phyloP scores from a whole-genome alignment of 2,329 filamentous ascomycete species.

The Dothideomycetidae sp. region DNA sequence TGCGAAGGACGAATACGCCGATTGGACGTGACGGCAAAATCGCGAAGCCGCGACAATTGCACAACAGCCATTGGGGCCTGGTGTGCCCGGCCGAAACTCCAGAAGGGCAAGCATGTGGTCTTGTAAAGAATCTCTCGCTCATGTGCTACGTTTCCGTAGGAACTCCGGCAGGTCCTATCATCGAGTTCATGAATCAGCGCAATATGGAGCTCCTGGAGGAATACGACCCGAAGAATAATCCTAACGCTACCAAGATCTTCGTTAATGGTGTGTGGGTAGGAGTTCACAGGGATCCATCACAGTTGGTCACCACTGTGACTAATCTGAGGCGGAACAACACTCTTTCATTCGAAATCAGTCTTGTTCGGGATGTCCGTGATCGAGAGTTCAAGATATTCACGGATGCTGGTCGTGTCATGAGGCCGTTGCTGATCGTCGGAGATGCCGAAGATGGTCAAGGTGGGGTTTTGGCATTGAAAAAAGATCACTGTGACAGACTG shows the following conservation, averaged over 20 bases:
- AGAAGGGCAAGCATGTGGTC: constrained; percentile 92
- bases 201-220: constrained; percentile 97
- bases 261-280: constrained; percentile 98
- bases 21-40: constrained; percentile 97
- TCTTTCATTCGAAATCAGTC: constrained; percentile 81
- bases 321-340: constrained; percentile 49
- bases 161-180: constrained; percentile 75
- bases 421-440: constrained; percentile 86
- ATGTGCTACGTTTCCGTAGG: constrained; percentile 99
- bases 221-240: constrained; percentile 53
- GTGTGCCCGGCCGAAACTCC: constrained; percentile 96
- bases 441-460: constrained; percentile 62
- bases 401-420: constrained; percentile 86
- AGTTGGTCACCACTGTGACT: constrained; percentile 49
- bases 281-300: constrained; percentile 76
- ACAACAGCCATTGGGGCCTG: constrained; percentile 97
- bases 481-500: constrained; percentile 67
- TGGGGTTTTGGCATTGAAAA: constrained; percentile 68
- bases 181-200: constrained; percentile 88
- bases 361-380: constrained; percentile 92
- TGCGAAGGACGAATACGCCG: constrained; percentile 92
- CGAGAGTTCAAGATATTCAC: constrained; percentile 98
- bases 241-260: constrained; percentile 93
- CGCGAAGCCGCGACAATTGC: constrained; percentile 90
- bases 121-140: constrained; percentile 93